phyloP scores from a whole-genome alignment of 441 rosid species.

The Populus hybrid region DNA sequence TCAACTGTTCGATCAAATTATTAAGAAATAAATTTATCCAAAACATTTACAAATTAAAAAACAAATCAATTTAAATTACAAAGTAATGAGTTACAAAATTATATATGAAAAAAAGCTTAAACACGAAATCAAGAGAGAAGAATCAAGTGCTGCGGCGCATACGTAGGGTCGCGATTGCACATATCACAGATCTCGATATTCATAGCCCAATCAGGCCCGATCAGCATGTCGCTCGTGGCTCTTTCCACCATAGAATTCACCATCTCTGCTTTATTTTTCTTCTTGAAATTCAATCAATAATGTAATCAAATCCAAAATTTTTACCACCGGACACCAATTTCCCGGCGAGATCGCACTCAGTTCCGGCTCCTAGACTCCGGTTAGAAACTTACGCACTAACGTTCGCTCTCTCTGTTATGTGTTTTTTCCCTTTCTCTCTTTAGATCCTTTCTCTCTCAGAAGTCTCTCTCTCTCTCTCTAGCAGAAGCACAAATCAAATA shows the following conservation, averaged over 20 bases:
- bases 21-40: not conserved
- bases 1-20: conserved; percentile 20
- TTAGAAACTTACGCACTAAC: not conserved
- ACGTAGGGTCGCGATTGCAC: conserved; percentile 96
- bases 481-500: not conserved
- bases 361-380: not conserved
- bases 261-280: conserved; percentile 41
- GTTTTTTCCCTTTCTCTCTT: not conserved
- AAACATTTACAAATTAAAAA: not conserved
- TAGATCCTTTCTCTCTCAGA: not conserved
- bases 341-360: not conserved
- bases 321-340: not conserved
- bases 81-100: not conserved
- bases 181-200: conserved; percentile 99
- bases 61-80: not conserved
- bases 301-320: not conserved
- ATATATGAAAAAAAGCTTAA: not conserved
- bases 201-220: conserved; percentile 99
- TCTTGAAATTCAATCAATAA: not conserved
- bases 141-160: conserved; percentile 23
- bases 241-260: conserved; percentile 97
- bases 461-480: conserved; percentile 4
- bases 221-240: conserved; percentile 96
- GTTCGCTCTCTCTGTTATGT: not conserved
- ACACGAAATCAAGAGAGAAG: not conserved